phyloP scores from a whole-genome alignment of 1,139 yeast species.

The Kazachstania sp. region DNA sequence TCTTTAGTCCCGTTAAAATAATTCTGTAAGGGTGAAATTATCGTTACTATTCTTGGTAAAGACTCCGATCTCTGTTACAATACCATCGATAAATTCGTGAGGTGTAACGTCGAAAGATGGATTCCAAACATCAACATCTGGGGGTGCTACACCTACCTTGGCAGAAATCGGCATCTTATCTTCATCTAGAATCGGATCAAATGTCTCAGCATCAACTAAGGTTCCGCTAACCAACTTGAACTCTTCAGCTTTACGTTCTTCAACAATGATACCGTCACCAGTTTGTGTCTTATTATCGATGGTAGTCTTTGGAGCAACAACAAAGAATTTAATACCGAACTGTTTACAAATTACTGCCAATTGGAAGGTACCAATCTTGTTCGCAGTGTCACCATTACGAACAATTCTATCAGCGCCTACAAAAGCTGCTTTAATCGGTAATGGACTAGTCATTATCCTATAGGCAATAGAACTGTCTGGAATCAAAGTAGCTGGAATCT shows the following conservation, averaged over 20 bases:
- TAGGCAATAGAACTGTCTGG: constrained; percentile 92
- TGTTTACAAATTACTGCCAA: constrained; percentile 59
- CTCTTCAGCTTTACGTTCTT: constrained; percentile 77
- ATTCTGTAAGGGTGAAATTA: constrained; percentile 35
- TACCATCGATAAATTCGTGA: constrained; percentile 68
- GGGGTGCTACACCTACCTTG: constrained; percentile 78
- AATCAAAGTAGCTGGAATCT: constrained; percentile 78
- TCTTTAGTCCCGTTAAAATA: constrained; percentile 10
- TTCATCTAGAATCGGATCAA: constrained; percentile 30
- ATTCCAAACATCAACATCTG: constrained; percentile 83
- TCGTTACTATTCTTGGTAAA: constrained; percentile 41
- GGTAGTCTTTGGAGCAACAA: constrained; percentile 92
- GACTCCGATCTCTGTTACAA: constrained; percentile 72
- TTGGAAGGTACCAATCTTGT: constrained; percentile 94
- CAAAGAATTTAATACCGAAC: constrained; percentile 62
- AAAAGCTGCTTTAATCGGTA: constrained; percentile 73
- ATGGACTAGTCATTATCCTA: constrained; percentile 38
- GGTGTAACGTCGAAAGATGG: constrained; percentile 97
- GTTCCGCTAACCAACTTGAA: constrained; percentile 72
- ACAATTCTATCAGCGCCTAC: constrained; percentile 99
- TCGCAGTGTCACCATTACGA: constrained; percentile 87
- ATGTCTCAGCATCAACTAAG: constrained; percentile 31
- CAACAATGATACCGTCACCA: constrained; percentile 75
- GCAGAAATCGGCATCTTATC: constrained; percentile 38
- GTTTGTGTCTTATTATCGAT: constrained; percentile 58